Evolutionary conservation across 257 asterid genomes (phyloP).

Genomic region (Solanum chmielewskii): DNA sequence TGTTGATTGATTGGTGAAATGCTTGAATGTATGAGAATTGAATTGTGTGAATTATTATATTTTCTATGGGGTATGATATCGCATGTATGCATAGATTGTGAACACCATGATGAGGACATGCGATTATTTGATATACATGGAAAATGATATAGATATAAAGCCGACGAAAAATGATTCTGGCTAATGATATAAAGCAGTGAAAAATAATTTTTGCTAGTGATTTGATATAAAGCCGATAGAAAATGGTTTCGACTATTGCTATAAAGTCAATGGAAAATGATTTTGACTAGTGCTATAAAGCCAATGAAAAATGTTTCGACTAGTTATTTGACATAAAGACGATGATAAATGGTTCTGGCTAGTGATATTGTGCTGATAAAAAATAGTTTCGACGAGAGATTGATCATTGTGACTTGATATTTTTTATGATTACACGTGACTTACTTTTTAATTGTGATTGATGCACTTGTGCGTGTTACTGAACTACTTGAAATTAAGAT

Average conservation of each 20-base stretch:
- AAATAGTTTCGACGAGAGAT: too few species aligned
- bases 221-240: too few species aligned
- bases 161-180: not conserved
- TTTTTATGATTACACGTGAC: not conserved
- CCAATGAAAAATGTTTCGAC: too few species aligned
- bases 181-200: not conserved
- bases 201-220: not conserved
- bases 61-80: not conserved
- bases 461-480: not conserved
- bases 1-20: not conserved
- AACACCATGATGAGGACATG: not conserved
- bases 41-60: not conserved
- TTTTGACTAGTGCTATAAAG: too few species aligned
- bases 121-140: too few species aligned
- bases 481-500: not conserved
- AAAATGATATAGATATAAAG: too few species aligned
- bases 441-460: not conserved
- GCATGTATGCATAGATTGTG: not conserved
- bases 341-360: too few species aligned
- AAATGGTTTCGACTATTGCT: not conserved
- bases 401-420: not conserved
- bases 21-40: not conserved
- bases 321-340: too few species aligned
- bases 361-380: too few species aligned
- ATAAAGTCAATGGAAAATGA: not conserved